These are phyloP conservation scores for Pseudonitzschia multiseries DNA, from an alignment of 108 stramenopile species.

Conservation along the genomic window DNA sequence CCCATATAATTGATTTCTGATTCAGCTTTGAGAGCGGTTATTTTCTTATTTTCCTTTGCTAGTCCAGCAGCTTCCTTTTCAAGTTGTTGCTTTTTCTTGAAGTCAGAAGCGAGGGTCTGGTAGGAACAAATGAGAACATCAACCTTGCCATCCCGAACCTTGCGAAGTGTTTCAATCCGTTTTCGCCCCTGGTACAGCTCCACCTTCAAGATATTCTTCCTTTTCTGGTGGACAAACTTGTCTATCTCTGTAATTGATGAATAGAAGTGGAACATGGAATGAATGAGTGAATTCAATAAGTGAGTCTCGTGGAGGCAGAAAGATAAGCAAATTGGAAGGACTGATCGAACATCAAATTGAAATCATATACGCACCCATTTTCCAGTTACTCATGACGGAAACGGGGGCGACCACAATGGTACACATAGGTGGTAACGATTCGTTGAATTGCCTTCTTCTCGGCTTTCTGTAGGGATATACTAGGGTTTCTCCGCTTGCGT, in stretches of 20 bases:
- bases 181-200: slow-evolving; percentile 53
- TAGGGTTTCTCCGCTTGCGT: neutral
- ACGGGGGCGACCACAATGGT: slow-evolving; percentile 74
- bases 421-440: neutral
- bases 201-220: slow-evolving; percentile 25
- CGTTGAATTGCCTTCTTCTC: neutral
- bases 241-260: neutral
- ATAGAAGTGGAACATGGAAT: too few species aligned
- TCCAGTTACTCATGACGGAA: slow-evolving; percentile 66
- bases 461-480: neutral
- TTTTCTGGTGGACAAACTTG: slow-evolving; percentile 18
- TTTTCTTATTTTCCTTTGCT: neutral
- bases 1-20: neutral
- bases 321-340: neutral
- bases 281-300: neutral
- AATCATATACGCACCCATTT: neutral
- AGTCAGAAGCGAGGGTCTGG: slow-evolving; percentile 56
- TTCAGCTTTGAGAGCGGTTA: neutral
- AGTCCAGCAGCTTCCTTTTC: neutral
- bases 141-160: slow-evolving; percentile 29
- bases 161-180: slow-evolving; percentile 39
- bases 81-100: neutral
- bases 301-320: neutral
- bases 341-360: neutral
- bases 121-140: slow-evolving; percentile 60